Base-by-base conservation (phyloP, 2,329 filamentous ascomycete species). In the Teratosphaeriaceae sp. region DNA sequence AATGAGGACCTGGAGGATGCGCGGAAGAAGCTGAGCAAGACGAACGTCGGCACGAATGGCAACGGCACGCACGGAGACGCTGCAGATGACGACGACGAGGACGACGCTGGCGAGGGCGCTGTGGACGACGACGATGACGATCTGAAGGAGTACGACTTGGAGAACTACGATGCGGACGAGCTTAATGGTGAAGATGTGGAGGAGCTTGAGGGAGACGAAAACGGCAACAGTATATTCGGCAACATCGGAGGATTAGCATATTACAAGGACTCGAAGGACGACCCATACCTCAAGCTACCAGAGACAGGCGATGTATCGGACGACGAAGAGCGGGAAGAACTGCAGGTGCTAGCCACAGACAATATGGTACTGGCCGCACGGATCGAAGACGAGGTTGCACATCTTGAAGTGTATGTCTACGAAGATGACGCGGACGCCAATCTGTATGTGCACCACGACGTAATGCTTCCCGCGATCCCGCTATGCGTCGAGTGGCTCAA, bases 361-460 rank as follows among this genome's bases (percentile, higher is more conserved):
- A 98, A 97, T 64, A 73, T 98, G 47, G 76, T 98, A 24, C 73
- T 98, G 37, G 86, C 90, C 9, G 89, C 88, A 52, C 90, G 95
- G 69, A 84, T 97, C 40, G 92, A 98, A 67, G 92, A 98, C 57
- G 92, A 98, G 63, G 31, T 34, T 19, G 31, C 31, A 9, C 31
- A 34, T 19, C 31, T 34, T 6, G 31, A 34, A 19, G 85, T 97
- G 16, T 96, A 97, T 60, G 88, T 98, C 21, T 98, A 97, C 68
- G 26, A 40, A 30, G 92, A 98, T 66, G 92, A 97, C 57, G 80
- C 80, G 49, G 85, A 83, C 34, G 92, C 97, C 68, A 98, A 98
- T 64, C 82, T 98, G 48, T 98, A 98, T 65, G 90, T 98, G 19
- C 92, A 98, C 70, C 92, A 98, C 76, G 92, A 98, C 66, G 94